phyloP scores from a whole-genome alignment of 2,329 filamentous ascomycete genomes.

The Xylogone sp. region DNA sequence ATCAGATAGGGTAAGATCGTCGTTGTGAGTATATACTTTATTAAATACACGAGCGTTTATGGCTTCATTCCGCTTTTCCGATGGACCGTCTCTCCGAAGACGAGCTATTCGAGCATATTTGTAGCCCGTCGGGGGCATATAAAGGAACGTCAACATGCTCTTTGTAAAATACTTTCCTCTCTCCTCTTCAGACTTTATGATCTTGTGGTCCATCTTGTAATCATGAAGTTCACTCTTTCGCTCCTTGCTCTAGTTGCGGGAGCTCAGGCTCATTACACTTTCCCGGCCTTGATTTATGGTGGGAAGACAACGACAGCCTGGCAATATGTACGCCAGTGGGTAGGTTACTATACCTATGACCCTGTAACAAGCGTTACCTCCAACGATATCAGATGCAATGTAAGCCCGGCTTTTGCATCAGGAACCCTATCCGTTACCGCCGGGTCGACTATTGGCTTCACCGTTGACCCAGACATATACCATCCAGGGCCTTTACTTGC shows the following conservation, averaged over 20 bases:
- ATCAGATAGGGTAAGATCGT: neutral
- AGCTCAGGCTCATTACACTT: slow-evolving; percentile 20
- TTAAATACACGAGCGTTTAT: neutral
- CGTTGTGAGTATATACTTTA: neutral
- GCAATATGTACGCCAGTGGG: slow-evolving; percentile 23
- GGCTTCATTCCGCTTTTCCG: neutral
- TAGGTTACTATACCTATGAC: slow-evolving; percentile 19
- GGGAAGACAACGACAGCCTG: slow-evolving; percentile 14
- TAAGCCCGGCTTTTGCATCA: slow-evolving; percentile 25
- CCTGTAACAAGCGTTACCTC: slow-evolving; percentile 27
- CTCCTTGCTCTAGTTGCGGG: slow-evolving; percentile 15
- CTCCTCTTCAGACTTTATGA: neutral
- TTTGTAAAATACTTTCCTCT: neutral
- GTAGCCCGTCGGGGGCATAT: neutral
- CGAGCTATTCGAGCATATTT: neutral
- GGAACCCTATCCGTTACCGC: slow-evolving; percentile 19
- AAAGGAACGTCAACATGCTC: neutral
- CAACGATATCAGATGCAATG: slow-evolving; percentile 36
- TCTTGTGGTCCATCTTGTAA: neutral
- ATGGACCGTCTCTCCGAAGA: neutral
- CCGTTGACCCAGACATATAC: slow-evolving; percentile 21
- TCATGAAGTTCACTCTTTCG: slow-evolving; percentile 1
- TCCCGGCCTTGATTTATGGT: slow-evolving; percentile 12
- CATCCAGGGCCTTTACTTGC: slow-evolving; percentile 22
- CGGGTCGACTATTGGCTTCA: slow-evolving; percentile 17